phyloP scores from a whole-genome alignment of 768 basidiomycete species.

The Erythrobasidium yunnanense region DNA sequence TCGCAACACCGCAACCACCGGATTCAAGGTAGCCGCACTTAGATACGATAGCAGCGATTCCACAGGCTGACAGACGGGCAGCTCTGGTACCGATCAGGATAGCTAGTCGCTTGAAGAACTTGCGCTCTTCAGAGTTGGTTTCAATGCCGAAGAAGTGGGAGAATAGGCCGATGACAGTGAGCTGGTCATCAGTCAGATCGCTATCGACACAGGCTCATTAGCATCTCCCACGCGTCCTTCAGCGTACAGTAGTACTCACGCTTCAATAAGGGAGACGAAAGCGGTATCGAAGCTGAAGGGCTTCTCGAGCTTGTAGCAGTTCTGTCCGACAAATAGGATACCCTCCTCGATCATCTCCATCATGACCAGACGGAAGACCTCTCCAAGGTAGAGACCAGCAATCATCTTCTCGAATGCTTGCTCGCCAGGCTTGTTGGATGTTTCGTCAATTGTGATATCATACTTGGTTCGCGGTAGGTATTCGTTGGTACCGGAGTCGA shows the following conservation, averaged over 20 bases:
- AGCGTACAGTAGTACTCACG: conserved; percentile 46
- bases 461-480: conserved; percentile 88
- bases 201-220: conserved; percentile 43
- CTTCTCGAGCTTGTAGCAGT: conserved; percentile 94
- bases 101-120: conserved; percentile 91
- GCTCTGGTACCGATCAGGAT: conserved; percentile 61
- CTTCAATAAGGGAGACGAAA: conserved; percentile 93
- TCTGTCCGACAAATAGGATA: conserved; percentile 92
- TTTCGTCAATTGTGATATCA: conserved; percentile 79
- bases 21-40: conserved; percentile 90
- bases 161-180: conserved; percentile 95
- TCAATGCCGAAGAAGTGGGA: conserved; percentile 92
- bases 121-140: conserved; percentile 88
- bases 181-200: conserved; percentile 88
- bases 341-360: conserved; percentile 73
- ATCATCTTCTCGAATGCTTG: conserved; percentile 64
- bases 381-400: conserved; percentile 52
- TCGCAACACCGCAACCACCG: conserved; percentile 65
- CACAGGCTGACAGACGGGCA: conserved; percentile 81
- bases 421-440: conserved; percentile 91
- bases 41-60: conserved; percentile 89
- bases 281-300: conserved; percentile 86
- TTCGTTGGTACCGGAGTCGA: conserved; percentile 89
- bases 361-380: conserved; percentile 87
- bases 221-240: not conserved